Conservation (phyloP, 208 protist genomes). For the Vickermania spadyakhi region DNA sequence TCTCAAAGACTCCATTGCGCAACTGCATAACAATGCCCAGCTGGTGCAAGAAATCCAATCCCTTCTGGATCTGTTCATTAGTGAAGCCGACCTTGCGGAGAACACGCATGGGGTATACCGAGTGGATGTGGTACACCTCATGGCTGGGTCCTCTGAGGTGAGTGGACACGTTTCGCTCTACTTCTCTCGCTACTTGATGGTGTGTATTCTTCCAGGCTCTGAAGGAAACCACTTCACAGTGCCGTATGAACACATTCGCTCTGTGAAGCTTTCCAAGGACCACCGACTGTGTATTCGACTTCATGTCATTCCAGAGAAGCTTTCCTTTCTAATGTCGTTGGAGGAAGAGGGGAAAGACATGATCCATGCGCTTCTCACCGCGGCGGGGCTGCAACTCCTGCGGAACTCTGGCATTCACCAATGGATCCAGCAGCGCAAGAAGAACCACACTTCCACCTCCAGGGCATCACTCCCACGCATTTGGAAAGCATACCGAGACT, state of each 20-base stretch:
- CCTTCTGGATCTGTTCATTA: constrained; percentile 62
- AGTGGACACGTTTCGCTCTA: constrained; percentile 65
- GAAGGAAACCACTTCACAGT: constrained; percentile 70
- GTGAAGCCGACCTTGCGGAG: constrained; percentile 20
- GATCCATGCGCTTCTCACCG: constrained; percentile 58
- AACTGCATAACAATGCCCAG: constrained; percentile 63
- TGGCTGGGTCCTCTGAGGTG: constrained; percentile 50
- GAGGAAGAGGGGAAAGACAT: constrained; percentile 26
- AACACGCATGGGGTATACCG: neutral
- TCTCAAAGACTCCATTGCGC: constrained; percentile 45
- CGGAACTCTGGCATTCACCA: constrained; percentile 42
- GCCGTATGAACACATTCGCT: constrained; percentile 79
- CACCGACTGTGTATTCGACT: constrained; percentile 64
- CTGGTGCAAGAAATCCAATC: constrained; percentile 56
- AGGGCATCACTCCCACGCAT: neutral
- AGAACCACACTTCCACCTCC: neutral
- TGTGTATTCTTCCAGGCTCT: constrained; percentile 42
- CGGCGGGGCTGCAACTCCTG: constrained; percentile 43
- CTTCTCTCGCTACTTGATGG: constrained; percentile 67
- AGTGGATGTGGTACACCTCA: constrained; percentile 13
- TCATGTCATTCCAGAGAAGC: constrained; percentile 42
- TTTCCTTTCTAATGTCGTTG: constrained; percentile 45
- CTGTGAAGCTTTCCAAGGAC: constrained; percentile 66
- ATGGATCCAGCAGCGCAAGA: constrained; percentile 75
- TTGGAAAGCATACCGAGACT: no score